Percentiles rank a stretch among this genome's conserved stretches.
phyloP scores from a whole-genome alignment of 192 early-diverging fungal species.

The Diversispora epigaea region DNA sequence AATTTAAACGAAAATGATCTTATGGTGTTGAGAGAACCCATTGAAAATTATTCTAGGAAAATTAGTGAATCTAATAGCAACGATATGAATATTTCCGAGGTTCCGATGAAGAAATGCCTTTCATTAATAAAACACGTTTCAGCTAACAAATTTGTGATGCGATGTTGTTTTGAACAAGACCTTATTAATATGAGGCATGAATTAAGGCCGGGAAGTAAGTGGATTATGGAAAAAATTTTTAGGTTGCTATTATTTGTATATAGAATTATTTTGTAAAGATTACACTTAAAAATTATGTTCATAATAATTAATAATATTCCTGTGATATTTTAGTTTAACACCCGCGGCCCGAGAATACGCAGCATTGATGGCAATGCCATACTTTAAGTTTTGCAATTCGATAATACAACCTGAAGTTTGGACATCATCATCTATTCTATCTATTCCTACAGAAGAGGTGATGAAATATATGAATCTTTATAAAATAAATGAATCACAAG shows the following conservation, averaged over 20 bases:
- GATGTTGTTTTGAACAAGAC: constrained; percentile 49
- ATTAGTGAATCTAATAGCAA: neutral
- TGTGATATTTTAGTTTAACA: constrained; percentile 53
- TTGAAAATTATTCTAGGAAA: constrained; percentile 22
- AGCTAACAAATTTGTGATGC: constrained; percentile 41
- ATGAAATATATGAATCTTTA: constrained; percentile 55
- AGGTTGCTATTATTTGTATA: constrained; percentile 37
- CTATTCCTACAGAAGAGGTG: constrained; percentile 43
- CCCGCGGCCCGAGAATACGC: constrained; percentile 82
- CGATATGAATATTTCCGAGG: constrained; percentile 9
- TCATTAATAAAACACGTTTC: constrained; percentile 54
- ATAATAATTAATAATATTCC: neutral
- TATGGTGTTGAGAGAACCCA: constrained; percentile 51
- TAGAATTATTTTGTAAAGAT: constrained; percentile 14
- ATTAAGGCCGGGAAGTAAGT: constrained; percentile 45
- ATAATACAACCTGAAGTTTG: constrained; percentile 60
- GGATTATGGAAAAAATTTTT: constrained; percentile 44
- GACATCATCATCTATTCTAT: constrained; percentile 33
- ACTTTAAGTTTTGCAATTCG: constrained; percentile 57
- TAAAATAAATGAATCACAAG: constrained; percentile 92
- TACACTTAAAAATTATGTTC: neutral
- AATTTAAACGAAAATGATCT: constrained; percentile 65
- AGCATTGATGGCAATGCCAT: constrained; percentile 65
- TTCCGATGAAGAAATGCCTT: constrained; percentile 43
- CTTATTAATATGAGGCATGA: constrained; percentile 45